Conservation (phyloP, 495 filamentous ascomycete genomes). For the Terfezia claveryi region DNA sequence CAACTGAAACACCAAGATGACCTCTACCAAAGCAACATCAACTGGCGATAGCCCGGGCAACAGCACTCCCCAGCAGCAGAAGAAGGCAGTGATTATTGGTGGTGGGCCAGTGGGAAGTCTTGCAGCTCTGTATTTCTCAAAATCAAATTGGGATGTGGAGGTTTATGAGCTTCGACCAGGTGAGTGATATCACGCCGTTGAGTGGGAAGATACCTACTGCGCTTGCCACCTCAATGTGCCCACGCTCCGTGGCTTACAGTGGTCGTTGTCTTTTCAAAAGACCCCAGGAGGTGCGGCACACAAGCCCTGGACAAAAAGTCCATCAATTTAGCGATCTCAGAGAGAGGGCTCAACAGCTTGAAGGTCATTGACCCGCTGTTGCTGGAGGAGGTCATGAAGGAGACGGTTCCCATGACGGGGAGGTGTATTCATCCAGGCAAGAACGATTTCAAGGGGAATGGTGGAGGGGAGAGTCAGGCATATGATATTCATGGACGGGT, state of each 20-base stretch:
- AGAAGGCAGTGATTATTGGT: conserved; percentile 62
- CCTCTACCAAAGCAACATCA: too few species aligned
- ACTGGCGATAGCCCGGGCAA: background rate
- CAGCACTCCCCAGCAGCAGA: conserved; percentile 13
- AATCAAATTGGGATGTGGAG: conserved; percentile 69
- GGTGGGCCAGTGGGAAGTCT: conserved; percentile 85
- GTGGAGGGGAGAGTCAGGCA: conserved; percentile 58
- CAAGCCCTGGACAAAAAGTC: conserved; percentile 85
- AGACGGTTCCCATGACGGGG: conserved; percentile 79
- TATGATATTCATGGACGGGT: conserved; percentile 85
- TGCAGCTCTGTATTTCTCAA: conserved; percentile 77
- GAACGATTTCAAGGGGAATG: conserved; percentile 24
- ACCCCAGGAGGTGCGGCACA: conserved; percentile 65
- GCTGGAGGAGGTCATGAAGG: conserved; percentile 45
- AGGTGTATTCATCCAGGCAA: conserved; percentile 84
- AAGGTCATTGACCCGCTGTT: conserved; percentile 38
- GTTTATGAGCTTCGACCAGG: conserved; percentile 85
- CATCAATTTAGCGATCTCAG: conserved; percentile 87
- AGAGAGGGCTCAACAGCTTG: conserved; percentile 82
- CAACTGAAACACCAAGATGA: too few species aligned
- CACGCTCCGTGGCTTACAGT: background rate
- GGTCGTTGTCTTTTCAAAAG: conserved; percentile 24
- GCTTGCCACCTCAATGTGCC: background rate
- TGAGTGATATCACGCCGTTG: conserved; percentile 24
- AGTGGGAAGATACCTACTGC: background rate